A percentile compares a stretch with the other conserved stretches of the same genome.
phyloP scores from a whole-genome alignment of 2,329 filamentous ascomycete species.

The Colletotrichum nymphaeae region DNA sequence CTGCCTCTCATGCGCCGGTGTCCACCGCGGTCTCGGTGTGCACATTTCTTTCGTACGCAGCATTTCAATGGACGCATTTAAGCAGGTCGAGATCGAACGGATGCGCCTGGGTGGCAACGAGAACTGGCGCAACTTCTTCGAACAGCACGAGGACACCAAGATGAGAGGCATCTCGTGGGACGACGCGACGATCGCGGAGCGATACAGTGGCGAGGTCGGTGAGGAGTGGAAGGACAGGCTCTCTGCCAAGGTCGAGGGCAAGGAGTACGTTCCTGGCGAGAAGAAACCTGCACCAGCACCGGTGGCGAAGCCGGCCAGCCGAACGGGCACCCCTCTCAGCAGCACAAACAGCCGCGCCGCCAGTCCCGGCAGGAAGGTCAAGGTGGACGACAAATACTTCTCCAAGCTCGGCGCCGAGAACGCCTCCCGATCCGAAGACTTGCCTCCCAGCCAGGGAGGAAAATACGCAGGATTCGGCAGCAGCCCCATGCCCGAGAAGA shows the following conservation, averaged over 20 bases:
- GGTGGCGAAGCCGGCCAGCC: conserved; percentile 45
- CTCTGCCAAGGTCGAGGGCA: conserved; percentile 86
- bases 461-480: conserved; percentile 94
- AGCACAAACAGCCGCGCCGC: conserved; percentile 52
- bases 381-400: conserved; percentile 90
- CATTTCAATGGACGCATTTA: conserved; percentile 99
- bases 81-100: conserved; percentile 88
- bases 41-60: conserved; percentile 98
- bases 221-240: conserved; percentile 96
- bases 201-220: conserved; percentile 89
- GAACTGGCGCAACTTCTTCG: conserved; percentile 88
- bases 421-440: conserved; percentile 75
- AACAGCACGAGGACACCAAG: conserved; percentile 74
- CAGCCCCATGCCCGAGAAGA: conserved; percentile 67
- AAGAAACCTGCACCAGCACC: conserved; percentile 59
- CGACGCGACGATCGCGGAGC: conserved; percentile 87
- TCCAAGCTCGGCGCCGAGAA: conserved; percentile 87
- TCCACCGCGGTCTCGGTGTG: conserved; percentile 93
- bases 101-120: conserved; percentile 95
- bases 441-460: conserved; percentile 91
- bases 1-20: conserved; percentile 94
- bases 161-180: conserved; percentile 81
- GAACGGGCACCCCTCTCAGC: conserved; percentile 55
- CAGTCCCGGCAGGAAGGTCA: conserved; percentile 62
- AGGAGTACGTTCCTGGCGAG: conserved; percentile 83